A percentile compares a stretch with the other conserved stretches of the same genome.
Conservation (phyloP, 2,329 filamentous ascomycete genomes). For the Xylaria digitata region DNA sequence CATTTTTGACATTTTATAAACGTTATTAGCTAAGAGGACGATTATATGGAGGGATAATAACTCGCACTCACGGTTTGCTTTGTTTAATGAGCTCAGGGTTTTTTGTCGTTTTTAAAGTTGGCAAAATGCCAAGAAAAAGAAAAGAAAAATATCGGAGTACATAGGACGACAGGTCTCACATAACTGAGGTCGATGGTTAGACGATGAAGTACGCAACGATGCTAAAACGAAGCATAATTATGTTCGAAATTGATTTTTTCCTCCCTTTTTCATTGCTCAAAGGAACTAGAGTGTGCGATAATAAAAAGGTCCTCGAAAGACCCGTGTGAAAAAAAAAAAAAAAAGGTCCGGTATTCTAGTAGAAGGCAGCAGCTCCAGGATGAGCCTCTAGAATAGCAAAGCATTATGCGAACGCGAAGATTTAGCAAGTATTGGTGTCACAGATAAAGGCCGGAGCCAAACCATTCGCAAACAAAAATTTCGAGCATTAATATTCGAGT, state of each 20-base stretch:
- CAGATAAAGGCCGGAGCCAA: slow-evolving; percentile 24
- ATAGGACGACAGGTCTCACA: not conserved
- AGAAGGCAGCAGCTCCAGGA: slow-evolving; percentile 30
- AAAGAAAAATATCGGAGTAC: too few species aligned
- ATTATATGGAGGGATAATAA: too few species aligned
- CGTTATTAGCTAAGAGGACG: too few species aligned
- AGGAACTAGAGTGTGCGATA: slow-evolving; percentile 30
- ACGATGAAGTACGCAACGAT: not conserved
- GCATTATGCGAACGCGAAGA: slow-evolving; percentile 27
- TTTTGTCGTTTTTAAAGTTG: too few species aligned
- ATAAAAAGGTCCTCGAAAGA: slow-evolving; percentile 18
- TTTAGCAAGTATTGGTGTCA: slow-evolving; percentile 27
- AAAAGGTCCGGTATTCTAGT: slow-evolving; percentile 23
- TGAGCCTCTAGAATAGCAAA: slow-evolving; percentile 18
- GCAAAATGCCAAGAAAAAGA: too few species aligned
- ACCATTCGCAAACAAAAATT: slow-evolving; percentile 14
- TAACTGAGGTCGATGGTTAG: not conserved
- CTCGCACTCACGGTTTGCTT: too few species aligned
- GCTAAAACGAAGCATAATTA: too few species aligned
- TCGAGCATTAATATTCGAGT: slow-evolving; percentile 9
- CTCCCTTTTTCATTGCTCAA: slow-evolving; percentile 18
- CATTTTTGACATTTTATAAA: too few species aligned
- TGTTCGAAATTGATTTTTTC: not conserved
- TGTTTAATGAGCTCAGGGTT: too few species aligned
- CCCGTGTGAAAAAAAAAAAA: not conserved